These are phyloP conservation scores for Nitzschia palea DNA, from an alignment of 108 stramenopile genomes.

Conservation along the genomic window DNA sequence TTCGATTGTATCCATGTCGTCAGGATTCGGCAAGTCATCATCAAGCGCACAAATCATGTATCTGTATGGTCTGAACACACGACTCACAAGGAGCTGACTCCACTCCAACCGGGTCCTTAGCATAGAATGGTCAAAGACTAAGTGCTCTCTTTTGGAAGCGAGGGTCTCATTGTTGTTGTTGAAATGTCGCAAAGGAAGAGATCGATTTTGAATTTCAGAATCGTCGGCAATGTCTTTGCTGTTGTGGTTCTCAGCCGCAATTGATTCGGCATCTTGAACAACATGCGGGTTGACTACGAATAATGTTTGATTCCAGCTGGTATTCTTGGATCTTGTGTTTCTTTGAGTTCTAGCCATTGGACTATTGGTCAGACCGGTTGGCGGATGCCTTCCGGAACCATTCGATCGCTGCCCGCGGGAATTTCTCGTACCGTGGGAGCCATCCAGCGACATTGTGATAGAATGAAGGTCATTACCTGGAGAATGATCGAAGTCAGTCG, in stretches of 20 bases:
- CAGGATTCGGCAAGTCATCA: constrained; percentile 2
- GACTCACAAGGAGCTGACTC: constrained; percentile 8
- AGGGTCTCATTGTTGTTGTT: background rate
- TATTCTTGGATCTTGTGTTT: too few relatives aligned
- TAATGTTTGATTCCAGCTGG: constrained; percentile 1
- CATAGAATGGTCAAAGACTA: background rate
- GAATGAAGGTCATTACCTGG: too few relatives aligned
- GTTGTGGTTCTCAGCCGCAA: background rate
- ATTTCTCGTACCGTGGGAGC: too few relatives aligned
- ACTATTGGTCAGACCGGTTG: too few relatives aligned
- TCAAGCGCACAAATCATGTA: constrained; percentile 7
- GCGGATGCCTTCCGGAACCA: too few relatives aligned
- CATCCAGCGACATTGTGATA: too few relatives aligned
- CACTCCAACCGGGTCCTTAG: constrained; percentile 16
- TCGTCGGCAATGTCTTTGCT: background rate
- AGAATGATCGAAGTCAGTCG: too few relatives aligned
- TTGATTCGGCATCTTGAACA: background rate
- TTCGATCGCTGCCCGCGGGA: too few relatives aligned
- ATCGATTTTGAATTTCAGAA: constrained; percentile 3
- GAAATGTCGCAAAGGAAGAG: background rate
- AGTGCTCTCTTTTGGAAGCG: background rate
- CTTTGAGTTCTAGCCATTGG: too few relatives aligned
- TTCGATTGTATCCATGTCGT: background rate
- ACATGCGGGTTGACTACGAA: constrained; percentile 1
- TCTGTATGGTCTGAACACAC: constrained; percentile 11